Base-by-base conservation (phyloP, 2,329 filamentous ascomycete genomes). In the Sclerotiophoma versabilis region DNA sequence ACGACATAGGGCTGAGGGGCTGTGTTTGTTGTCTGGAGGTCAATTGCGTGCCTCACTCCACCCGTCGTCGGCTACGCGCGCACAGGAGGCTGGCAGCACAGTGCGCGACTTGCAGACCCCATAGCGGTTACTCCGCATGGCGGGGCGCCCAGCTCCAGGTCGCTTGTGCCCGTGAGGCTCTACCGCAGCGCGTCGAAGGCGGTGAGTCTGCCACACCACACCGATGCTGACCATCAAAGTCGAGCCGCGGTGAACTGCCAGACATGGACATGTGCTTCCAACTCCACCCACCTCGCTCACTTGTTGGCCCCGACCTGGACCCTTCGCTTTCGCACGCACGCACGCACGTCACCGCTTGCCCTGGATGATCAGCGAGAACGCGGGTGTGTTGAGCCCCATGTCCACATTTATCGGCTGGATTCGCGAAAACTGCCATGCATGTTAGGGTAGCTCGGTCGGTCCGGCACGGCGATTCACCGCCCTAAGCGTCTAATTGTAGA, bases 1-100 rank as follows among this genome's bases (percentile, higher is more conserved):
- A 69, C 37, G 71, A 77, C 75, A 77, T 77, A 41, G 60, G 3
- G 51, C 22, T 23, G 42, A 22, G 19, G 15, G n/a, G 14, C 17
- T 22, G 12, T n/a, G 26, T 17, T 23, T 34, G 38, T 22, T 32
- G 49, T 39, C 22, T 38, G 29, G 10, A 11, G 5, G 29, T 42
- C 32, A 12, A 12, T 12, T 12, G 39, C 26, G 26, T 27, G 44
- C 44, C 44, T 39, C 44, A 34, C 32, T 19, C 32, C 11, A 11
- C 23, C 25, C 19, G 17, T 33, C 33, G 14, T 27, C 26, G 29
- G 29, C 32, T 38, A 39, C 42, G 27, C 49, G 42, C 15, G 50
- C 45, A 44, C 44, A 41, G 42, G 42, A 41, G 38, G 48, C 48
- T 37, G 32, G 47, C 30, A 49, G 34, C 29, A 26, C 49, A 44